phyloP scores from a whole-genome alignment of 495 filamentous ascomycete species.

The Cudoniella acicularis region DNA sequence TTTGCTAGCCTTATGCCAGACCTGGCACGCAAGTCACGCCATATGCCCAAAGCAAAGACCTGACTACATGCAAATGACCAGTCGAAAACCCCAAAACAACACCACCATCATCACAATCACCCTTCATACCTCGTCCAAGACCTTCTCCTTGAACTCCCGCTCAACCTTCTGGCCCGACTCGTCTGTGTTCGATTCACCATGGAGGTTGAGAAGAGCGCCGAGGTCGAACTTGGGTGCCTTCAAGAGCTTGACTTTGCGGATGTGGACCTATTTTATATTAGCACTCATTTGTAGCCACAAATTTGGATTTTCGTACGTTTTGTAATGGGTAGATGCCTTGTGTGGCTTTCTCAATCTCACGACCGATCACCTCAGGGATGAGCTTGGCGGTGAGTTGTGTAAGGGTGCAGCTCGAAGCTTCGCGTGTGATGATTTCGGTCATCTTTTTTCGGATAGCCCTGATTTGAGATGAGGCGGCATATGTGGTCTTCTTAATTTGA shows the following conservation, averaged over 20 bases:
- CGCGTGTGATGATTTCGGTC: conserved; percentile 96
- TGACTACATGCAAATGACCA: conserved; percentile 30
- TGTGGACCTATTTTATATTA: conserved; percentile 75
- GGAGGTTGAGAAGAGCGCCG: conserved; percentile 86
- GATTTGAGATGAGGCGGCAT: conserved; percentile 93
- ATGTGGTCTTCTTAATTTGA: conserved; percentile 99
- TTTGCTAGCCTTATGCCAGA: conserved; percentile 42
- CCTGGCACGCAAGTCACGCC: conserved; percentile 45
- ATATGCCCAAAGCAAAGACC: conserved; percentile 53
- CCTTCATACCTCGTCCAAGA: conserved; percentile 87
- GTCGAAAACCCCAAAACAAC: conserved; percentile 46
- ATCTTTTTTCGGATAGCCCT: conserved; percentile 98
- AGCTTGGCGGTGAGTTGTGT: conserved; percentile 95
- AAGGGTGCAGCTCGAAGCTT: conserved; percentile 89
- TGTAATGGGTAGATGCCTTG: conserved; percentile 99
- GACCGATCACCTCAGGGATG: conserved; percentile 97
- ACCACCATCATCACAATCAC: conserved; percentile 29
- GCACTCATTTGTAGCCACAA: conserved; percentile 12
- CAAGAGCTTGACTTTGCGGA: conserved; percentile 98
- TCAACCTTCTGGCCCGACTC: conserved; percentile 98
- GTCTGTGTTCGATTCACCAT: conserved; percentile 95
- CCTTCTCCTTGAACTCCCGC: conserved; percentile 97
- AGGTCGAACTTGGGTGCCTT: conserved; percentile 99
- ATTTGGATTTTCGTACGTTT: conserved; percentile 64
- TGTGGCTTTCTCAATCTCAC: conserved; percentile 98